These are phyloP conservation scores for Isatis tinctoria DNA, from an alignment of 345 rosid genomes.

Conservation along the genomic window DNA sequence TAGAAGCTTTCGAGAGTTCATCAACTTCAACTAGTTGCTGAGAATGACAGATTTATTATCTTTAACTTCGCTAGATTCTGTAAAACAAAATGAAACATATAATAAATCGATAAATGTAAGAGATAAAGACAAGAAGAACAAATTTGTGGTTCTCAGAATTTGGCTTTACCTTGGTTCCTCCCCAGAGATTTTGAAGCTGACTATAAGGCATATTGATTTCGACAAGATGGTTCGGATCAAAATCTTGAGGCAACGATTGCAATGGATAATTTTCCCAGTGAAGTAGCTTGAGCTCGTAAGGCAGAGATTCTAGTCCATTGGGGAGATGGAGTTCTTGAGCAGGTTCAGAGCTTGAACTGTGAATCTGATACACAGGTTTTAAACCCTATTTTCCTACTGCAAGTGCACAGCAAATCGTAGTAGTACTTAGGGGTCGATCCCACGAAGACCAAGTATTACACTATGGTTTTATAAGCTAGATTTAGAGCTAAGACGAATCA, in stretches of 20 bases:
- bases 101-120: not conserved
- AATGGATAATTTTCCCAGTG: conserved; percentile 24
- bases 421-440: too few species aligned
- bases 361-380: too few species aligned
- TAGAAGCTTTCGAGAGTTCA: not conserved
- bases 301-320: not conserved
- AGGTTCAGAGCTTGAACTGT: not conserved
- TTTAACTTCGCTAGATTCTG: conserved; percentile 4
- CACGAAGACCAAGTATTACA: too few species aligned
- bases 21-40: not conserved
- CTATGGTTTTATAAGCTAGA: too few species aligned
- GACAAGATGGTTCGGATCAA: conserved; percentile 1
- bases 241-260: not conserved
- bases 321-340: not conserved
- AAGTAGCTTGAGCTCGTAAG: conserved; percentile 12
- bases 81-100: not conserved
- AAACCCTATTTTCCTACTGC: too few species aligned
- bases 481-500: too few species aligned
- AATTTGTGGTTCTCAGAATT: too few species aligned
- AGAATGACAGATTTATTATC: not conserved
- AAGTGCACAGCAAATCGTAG: too few species aligned
- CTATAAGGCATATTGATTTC: conserved; percentile 18
- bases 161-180: not conserved
- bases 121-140: not conserved
- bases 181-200: conserved; percentile 12